Conservation (phyloP, 2,329 filamentous ascomycete genomes). For the Nemania sp. region DNA sequence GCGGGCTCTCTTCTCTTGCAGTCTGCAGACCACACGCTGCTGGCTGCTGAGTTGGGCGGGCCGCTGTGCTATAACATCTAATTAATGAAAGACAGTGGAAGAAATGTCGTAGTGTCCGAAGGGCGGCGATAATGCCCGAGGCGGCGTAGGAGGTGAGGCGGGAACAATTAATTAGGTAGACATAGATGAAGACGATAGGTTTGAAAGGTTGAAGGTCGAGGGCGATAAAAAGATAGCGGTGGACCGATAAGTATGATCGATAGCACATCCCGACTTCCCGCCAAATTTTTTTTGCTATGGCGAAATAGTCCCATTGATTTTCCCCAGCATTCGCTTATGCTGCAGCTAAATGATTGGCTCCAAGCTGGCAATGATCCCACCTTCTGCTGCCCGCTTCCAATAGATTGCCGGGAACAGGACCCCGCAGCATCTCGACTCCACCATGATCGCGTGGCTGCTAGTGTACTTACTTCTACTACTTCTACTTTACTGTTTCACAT, state of each 20-base stretch:
- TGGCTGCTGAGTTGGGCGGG: constrained; percentile 18
- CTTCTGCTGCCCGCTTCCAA: neutral
- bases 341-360: constrained; percentile 25
- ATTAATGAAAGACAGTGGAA: neutral
- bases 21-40: constrained; percentile 31
- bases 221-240: neutral
- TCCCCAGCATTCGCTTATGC: too few relatives aligned
- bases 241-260: too few relatives aligned
- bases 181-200: too few relatives aligned
- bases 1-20: too few relatives aligned
- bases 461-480: neutral
- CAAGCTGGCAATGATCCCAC: neutral
- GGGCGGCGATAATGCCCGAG: too few relatives aligned
- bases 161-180: too few relatives aligned
- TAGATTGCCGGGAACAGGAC: neutral
- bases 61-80: constrained; percentile 34
- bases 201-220: neutral
- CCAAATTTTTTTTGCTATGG: constrained; percentile 25
- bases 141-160: too few relatives aligned
- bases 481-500: too few relatives aligned
- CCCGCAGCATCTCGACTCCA: neutral
- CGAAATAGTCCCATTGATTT: neutral
- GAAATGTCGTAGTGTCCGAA: neutral
- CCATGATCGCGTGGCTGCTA: neutral
- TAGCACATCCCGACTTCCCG: neutral